Base-by-base conservation (phyloP, 192 early-diverging fungal genomes). In the Podila verticillata region DNA sequence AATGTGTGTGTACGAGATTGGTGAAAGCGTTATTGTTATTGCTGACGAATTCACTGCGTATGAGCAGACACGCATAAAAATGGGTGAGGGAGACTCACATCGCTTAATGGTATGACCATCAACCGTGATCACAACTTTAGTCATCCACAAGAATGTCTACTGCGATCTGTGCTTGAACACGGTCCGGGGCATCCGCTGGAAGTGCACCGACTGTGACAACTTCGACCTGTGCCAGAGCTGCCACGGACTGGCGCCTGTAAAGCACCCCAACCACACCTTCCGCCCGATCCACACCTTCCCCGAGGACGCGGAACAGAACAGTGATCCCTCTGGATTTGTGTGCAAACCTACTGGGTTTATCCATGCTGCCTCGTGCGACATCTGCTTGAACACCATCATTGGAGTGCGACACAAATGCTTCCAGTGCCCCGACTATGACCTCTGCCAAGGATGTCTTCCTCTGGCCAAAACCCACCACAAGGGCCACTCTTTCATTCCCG, bases 331-430 rank as follows among this genome's bases (percentile, higher is more conserved):
- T 13, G 48, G 35, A 39, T 5, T 10, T 20, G 8, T 8, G 0
- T 24, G 54, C 24, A 24, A 15, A 17, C 47, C 34, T 8, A 13
- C 29, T 5, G 48, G 12, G 2, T 17, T 60, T 2, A 17, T 36
- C 24, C 69, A 77, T 57, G 57, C 48, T 5, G 82, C 83, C 10
- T 69, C 70, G n/a, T 93, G 92, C 72, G 88, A 91, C 72, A 75
- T 85, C 58, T 93, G 92, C 78, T 71, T 80, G 36, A 86, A 73
- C 32, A 30, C 70, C 4, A 89, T 93, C 20, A 44, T 70, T 31
- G 90, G 90, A 5, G 83, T 86, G 34, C 64, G 90, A 26, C 88
- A 92, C 84, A 88, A 84, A 70, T 93, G 92, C 70, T 84, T 84
- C 34, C 82, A 83, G 62, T 85, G 78, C 61, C 81, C 75, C 28